These are phyloP conservation scores for Dryadomyces quercus-mongolicae DNA, from an alignment of 2,329 filamentous ascomycete genomes.

Conservation along the genomic window DNA sequence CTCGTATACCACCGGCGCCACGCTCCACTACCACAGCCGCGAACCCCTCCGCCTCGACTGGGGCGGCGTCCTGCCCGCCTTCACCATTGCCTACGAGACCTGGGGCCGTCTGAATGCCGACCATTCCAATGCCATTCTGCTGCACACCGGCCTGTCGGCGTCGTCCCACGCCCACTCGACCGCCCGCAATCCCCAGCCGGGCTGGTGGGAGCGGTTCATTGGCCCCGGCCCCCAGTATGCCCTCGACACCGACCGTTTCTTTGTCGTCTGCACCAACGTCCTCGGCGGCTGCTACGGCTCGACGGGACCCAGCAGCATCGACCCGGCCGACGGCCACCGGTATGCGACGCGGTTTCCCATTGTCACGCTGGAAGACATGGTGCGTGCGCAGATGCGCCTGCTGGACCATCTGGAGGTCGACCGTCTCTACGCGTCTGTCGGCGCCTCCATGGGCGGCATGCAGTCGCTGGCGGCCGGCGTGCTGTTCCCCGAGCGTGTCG, in stretches of 20 bases:
- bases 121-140: slow-evolving; percentile 76
- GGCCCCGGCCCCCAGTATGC: slow-evolving; percentile 74
- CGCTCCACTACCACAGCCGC: slow-evolving; percentile 61
- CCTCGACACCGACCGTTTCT: slow-evolving; percentile 83
- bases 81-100: slow-evolving; percentile 83
- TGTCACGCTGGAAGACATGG: slow-evolving; percentile 94
- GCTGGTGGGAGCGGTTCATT: slow-evolving; percentile 99
- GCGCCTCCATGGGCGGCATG: slow-evolving; percentile 98
- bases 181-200: slow-evolving; percentile 70
- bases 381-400: slow-evolving; percentile 83
- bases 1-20: slow-evolving; percentile 83
- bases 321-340: slow-evolving; percentile 74
- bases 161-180: slow-evolving; percentile 95
- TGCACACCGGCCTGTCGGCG: slow-evolving; percentile 92
- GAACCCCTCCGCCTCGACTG: slow-evolving; percentile 79
- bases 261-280: slow-evolving; percentile 92
- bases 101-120: slow-evolving; percentile 76
- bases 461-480: slow-evolving; percentile 81
- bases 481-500: slow-evolving; percentile 70
- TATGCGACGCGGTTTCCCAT: slow-evolving; percentile 96
- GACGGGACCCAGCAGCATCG: slow-evolving; percentile 77
- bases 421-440: slow-evolving; percentile 81
- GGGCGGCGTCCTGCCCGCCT: slow-evolving; percentile 83
- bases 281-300: slow-evolving; percentile 93
- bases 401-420: slow-evolving; percentile 67